phyloP scores from a whole-genome alignment of 768 basidiomycete species.

The Boletus rubroflammeus region DNA sequence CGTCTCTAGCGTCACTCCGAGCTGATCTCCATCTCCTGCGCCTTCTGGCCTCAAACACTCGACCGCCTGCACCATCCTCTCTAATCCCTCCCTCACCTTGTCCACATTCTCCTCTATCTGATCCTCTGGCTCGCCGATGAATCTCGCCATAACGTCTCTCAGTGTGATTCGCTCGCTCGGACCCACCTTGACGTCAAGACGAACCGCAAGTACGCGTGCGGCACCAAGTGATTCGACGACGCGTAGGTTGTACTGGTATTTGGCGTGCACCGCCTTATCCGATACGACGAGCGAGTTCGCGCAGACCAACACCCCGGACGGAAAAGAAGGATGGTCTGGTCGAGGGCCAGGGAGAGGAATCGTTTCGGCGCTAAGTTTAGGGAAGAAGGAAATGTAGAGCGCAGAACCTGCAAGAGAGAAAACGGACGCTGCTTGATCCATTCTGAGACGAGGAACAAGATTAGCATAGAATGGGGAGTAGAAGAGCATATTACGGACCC shows the following conservation, averaged over 20 bases:
- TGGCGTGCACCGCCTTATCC: slow-evolving; percentile 75
- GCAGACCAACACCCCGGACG: slow-evolving; percentile 24
- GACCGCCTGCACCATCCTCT: slow-evolving; percentile 44
- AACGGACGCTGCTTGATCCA: slow-evolving; percentile 91
- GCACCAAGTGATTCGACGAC: slow-evolving; percentile 88
- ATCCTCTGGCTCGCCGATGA: slow-evolving; percentile 42
- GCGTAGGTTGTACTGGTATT: slow-evolving; percentile 80
- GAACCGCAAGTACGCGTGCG: slow-evolving; percentile 66
- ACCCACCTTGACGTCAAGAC: slow-evolving; percentile 45
- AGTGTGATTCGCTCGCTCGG: slow-evolving; percentile 51
- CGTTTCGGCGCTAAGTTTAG: slow-evolving; percentile 60
- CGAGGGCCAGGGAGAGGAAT: slow-evolving; percentile 53
- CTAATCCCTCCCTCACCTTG: slow-evolving; percentile 45
- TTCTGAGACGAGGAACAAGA: slow-evolving; percentile 38
- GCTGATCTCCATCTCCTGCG: slow-evolving; percentile 37
- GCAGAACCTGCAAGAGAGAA: slow-evolving; percentile 69
- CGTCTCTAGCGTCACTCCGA: slow-evolving; percentile 69
- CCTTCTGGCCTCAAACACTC: slow-evolving; percentile 49
- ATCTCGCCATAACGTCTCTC: slow-evolving; percentile 61
- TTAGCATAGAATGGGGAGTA: slow-evolving; percentile 6
- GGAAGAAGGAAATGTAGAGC: slow-evolving; percentile 80
- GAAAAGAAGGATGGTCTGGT: slow-evolving; percentile 24
- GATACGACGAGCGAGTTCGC: slow-evolving; percentile 67
- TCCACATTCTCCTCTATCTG: slow-evolving; percentile 40
- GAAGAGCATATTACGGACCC: slow-evolving; percentile 45